phyloP scores from a whole-genome alignment of 208 protist species.

The Trypanosoma boissoni region DNA sequence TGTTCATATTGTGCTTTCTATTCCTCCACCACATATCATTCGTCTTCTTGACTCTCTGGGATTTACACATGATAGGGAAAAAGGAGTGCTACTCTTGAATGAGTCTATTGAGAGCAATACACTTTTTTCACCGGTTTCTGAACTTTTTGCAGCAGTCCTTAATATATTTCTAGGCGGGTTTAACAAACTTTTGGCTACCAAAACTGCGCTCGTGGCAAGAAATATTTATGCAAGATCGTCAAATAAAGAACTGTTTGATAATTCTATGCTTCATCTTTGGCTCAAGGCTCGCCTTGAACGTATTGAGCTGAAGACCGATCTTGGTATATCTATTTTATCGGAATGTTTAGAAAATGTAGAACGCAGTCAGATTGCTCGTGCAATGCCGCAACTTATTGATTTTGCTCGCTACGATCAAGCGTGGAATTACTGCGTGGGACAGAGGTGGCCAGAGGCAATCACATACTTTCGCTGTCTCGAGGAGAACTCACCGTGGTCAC shows the following conservation, averaged over 20 bases:
- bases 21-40: slow-evolving; percentile 34
- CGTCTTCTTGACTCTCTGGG: slow-evolving; percentile 49
- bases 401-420: slow-evolving; percentile 62
- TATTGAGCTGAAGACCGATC: slow-evolving; percentile 33
- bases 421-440: slow-evolving; percentile 33
- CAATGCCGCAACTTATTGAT: slow-evolving; percentile 55
- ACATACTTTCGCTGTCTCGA: slow-evolving; percentile 32
- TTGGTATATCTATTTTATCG: slow-evolving; percentile 29
- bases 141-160: slow-evolving; percentile 38
- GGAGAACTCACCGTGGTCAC: slow-evolving; percentile 52
- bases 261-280: slow-evolving; percentile 64
- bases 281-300: slow-evolving; percentile 43
- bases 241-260: slow-evolving; percentile 17
- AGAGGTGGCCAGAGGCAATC: slow-evolving; percentile 38
- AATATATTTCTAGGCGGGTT: slow-evolving; percentile 39
- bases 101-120: slow-evolving; percentile 54
- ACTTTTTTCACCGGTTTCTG: slow-evolving; percentile 54
- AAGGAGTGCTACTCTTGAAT: slow-evolving; percentile 33
- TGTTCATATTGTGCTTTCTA: slow-evolving; percentile 44
- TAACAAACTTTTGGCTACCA: slow-evolving; percentile 28
- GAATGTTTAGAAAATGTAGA: slow-evolving; percentile 34
- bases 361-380: slow-evolving; percentile 34
- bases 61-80: slow-evolving; percentile 38
- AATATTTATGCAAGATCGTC: slow-evolving; percentile 27
- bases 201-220: slow-evolving; percentile 28